Conservation (phyloP, 1,284 basidiomycete genomes). For the Fomitiporia mediterranea region DNA sequence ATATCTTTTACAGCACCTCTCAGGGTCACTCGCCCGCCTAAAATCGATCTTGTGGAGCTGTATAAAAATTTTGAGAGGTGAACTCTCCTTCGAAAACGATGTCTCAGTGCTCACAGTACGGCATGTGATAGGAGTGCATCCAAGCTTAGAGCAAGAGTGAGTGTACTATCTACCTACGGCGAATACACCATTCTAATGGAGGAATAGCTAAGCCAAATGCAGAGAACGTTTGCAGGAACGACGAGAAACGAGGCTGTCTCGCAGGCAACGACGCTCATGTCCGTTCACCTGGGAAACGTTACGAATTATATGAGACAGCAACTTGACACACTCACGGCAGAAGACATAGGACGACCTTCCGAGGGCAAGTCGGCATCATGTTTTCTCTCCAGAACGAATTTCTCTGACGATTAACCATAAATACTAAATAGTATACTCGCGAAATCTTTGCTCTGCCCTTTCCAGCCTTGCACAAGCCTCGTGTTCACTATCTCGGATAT, state of each 20-base stretch:
- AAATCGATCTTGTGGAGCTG: neutral
- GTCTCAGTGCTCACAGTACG: neutral
- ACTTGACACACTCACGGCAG: conserved; percentile 2
- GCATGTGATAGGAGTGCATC: neutral
- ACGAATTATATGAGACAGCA: conserved; percentile 9
- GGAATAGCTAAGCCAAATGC: neutral
- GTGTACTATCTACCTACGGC: neutral
- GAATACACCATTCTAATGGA: neutral
- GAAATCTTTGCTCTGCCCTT: conserved; percentile 10
- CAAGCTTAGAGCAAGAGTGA: neutral
- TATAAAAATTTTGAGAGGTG: conserved; percentile 10
- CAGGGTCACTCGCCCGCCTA: neutral
- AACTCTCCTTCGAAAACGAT: too few species aligned
- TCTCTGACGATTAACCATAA: neutral
- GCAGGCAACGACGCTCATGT: conserved; percentile 1
- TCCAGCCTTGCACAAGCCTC: conserved; percentile 3
- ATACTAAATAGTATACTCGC: neutral
- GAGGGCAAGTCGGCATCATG: neutral
- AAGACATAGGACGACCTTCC: conserved; percentile 2
- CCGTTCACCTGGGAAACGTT: conserved; percentile 5
- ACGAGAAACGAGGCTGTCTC: neutral
- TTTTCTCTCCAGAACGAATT: too few species aligned
- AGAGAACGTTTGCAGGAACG: neutral
- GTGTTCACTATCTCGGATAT: neutral
- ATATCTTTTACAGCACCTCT: neutral